These are phyloP conservation scores for Coniochaeta sp. DNA, from an alignment of 2,329 filamentous ascomycete genomes.

Conservation along the genomic window DNA sequence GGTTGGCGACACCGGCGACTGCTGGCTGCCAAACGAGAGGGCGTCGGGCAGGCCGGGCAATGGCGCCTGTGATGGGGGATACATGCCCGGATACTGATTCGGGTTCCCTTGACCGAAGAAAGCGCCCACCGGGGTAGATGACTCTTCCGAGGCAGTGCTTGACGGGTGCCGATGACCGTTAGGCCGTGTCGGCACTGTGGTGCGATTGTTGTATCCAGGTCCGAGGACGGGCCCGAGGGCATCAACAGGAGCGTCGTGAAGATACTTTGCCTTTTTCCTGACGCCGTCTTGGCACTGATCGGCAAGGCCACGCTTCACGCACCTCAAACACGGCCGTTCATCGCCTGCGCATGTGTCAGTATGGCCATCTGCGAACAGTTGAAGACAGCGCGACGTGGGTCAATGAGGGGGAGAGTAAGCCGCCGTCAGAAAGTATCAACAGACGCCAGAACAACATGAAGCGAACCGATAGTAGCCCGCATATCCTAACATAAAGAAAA, in stretches of 20 bases:
- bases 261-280: slow-evolving; percentile 97
- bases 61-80: slow-evolving; percentile 36
- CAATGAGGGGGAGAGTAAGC: too few relatives aligned
- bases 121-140: slow-evolving; percentile 32
- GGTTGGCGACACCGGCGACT: slow-evolving; percentile 67
- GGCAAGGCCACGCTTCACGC: slow-evolving; percentile 86
- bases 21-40: slow-evolving; percentile 55
- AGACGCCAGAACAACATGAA: too few relatives aligned
- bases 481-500: neutral
- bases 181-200: slow-evolving; percentile 23
- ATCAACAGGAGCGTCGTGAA: slow-evolving; percentile 89
- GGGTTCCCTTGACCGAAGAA: slow-evolving; percentile 40
- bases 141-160: slow-evolving; percentile 37
- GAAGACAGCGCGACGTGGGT: too few relatives aligned
- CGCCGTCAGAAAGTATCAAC: too few relatives aligned
- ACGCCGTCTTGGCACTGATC: slow-evolving; percentile 93
- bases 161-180: slow-evolving; percentile 42
- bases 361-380: slow-evolving; percentile 9
- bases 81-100: slow-evolving; percentile 43
- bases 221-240: slow-evolving; percentile 81
- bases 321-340: slow-evolving; percentile 87
- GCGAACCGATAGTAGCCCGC: too few relatives aligned
- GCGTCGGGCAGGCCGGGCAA: slow-evolving; percentile 39
- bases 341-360: slow-evolving; percentile 58
- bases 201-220: slow-evolving; percentile 50